Conservation (phyloP, 2,329 filamentous ascomycete species). For the Blastomyces emzantsi region DNA sequence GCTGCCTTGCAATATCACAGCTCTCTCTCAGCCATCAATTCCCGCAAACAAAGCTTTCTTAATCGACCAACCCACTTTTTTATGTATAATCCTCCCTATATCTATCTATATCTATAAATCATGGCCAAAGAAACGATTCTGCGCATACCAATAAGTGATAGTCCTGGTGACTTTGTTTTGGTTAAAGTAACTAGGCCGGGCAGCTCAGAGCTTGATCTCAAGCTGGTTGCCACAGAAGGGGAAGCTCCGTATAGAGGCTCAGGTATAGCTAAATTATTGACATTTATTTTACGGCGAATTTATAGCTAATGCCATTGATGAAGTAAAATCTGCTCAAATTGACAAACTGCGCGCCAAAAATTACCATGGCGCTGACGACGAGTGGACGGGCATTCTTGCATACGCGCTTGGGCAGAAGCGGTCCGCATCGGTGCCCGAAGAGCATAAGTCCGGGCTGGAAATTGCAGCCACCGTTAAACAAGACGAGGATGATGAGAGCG, state of each 20-base stretch:
- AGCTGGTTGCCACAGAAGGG: constrained; percentile 50
- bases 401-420: constrained; percentile 28
- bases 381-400: constrained; percentile 33
- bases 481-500: constrained; percentile 19
- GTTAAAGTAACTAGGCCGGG: constrained; percentile 39
- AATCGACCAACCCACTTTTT: background rate
- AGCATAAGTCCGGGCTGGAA: constrained; percentile 25
- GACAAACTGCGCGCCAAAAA: constrained; percentile 34
- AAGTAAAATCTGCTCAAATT: constrained; percentile 33
- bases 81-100: background rate
- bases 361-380: constrained; percentile 36
- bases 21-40: background rate
- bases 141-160: constrained; percentile 42
- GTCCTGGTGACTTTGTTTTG: constrained; percentile 37
- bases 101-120: background rate
- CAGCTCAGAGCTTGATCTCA: constrained; percentile 42
- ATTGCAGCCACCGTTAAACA: constrained; percentile 22
- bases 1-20: background rate
- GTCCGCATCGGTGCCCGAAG: constrained; percentile 14
- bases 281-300: background rate
- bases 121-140: constrained; percentile 33
- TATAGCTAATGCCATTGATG: background rate
- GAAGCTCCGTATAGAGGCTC: constrained; percentile 44
- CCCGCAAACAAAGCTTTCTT: background rate
- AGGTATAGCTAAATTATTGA: constrained; percentile 24